Base-by-base conservation (phyloP, 1,284 basidiomycete genomes). In the Sanguinoderma infundibulare region DNA sequence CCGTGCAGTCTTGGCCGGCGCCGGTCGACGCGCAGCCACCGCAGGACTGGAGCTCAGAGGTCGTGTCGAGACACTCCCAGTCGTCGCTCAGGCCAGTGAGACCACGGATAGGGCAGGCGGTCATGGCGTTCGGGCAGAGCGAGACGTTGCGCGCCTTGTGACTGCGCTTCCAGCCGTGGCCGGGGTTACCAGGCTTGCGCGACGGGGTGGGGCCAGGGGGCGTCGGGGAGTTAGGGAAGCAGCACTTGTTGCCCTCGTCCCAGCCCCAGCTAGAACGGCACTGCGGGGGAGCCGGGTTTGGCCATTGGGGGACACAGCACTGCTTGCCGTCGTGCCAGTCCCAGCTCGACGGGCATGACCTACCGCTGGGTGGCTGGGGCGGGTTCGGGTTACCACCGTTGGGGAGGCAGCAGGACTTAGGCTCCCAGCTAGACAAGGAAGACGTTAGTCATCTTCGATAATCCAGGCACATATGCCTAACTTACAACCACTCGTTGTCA, bases 21-120 rank as follows among this genome's bases (percentile, higher is more conserved):
- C 87, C 86, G 30, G 80, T 75, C 8, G 84, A 81, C 5, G 83
- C 75, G 72, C 91, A 94, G 44, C 92, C 92, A 69, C 91, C 91
- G 73, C 92, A 94, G 52, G 85, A 84, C 63, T 81, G 77, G 42
- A 89, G 79, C 64, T 90, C 87, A 34, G 75, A 75, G 14, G 71
- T 65, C 54, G 79, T 81, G 72, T 89, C 85, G 47, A 89, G 65
- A 64, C 89, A 92, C 72, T 91, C 89, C 68, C 83, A 89, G 58
- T 86, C 83, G 40, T 77, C 78, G 26, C 59, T 70, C 50, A 72
- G 53, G 51, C 73, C 73, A 10, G 66, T 70, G 22, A 77, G 62
- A 32, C 78, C 81, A 15, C 74, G 57, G 65, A 90, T 79, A 24
- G 87, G 86, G 77, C 89, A 92, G 40, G 87, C 87, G 38, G 85